phyloP scores from a whole-genome alignment of 768 basidiomycete genomes.

The Sporobolomyces pararoseus region DNA sequence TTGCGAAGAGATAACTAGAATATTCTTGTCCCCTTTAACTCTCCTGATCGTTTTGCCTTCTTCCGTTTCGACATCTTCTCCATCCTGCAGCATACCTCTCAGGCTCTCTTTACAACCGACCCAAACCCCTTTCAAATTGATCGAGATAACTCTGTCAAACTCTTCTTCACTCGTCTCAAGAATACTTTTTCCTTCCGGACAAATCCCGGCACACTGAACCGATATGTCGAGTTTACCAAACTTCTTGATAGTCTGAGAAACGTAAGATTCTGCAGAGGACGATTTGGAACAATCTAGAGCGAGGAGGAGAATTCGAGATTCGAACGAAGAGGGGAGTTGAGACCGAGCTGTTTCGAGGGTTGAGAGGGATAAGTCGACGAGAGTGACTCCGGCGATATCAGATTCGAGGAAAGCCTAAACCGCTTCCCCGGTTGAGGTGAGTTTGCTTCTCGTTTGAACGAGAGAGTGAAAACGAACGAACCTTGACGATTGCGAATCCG shows the following conservation, averaged over 20 bases:
- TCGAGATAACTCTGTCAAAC: background rate
- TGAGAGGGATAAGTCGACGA: background rate
- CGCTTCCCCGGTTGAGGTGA: background rate
- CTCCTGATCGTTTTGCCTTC: background rate
- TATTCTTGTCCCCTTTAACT: background rate
- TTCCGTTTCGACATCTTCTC: background rate
- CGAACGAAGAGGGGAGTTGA: background rate
- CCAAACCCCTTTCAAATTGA: conserved; percentile 13
- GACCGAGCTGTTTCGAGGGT: background rate
- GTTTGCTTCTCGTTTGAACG: too few species aligned
- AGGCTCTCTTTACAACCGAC: background rate
- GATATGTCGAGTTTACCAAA: conserved; percentile 7
- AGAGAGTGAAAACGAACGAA: background rate
- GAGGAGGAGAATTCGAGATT: background rate
- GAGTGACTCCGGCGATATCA: background rate
- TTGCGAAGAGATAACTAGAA: conserved; percentile 10
- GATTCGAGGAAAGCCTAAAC: conserved; percentile 13
- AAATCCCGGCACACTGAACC: conserved; percentile 24
- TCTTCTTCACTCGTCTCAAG: background rate
- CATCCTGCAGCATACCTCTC: background rate
- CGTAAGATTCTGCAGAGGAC: background rate
- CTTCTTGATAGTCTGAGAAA: background rate
- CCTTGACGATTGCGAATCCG: conserved; percentile 18
- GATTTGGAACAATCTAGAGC: background rate
- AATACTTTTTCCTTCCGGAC: background rate